These are phyloP conservation scores for Penicillium sp. DNA, from an alignment of 2,329 filamentous ascomycete species.

Conservation along the genomic window DNA sequence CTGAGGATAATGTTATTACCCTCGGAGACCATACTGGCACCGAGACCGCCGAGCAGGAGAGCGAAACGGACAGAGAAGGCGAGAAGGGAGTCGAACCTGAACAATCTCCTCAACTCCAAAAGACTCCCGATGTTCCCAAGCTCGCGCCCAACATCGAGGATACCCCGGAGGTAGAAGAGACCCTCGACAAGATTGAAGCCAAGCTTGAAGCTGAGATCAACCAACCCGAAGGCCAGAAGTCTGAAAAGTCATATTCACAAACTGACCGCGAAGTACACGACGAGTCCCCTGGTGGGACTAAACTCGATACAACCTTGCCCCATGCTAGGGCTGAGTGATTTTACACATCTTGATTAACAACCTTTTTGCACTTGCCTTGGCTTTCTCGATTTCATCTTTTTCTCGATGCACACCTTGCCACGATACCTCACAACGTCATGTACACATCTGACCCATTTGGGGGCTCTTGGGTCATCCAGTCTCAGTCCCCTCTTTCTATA, in stretches of 20 bases:
- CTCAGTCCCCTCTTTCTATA: not conserved
- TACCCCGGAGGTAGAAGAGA: constrained; percentile 5
- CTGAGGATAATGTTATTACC: constrained; percentile 4
- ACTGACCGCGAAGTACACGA: not conserved
- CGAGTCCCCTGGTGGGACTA: not conserved
- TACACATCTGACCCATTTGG: not conserved
- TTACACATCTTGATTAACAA: not conserved
- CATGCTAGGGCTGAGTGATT: constrained; percentile 2
- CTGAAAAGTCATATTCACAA: not conserved
- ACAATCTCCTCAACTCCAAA: not conserved
- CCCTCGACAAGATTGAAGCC: constrained; percentile 5
- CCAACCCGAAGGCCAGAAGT: not conserved
- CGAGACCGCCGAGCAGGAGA: not conserved
- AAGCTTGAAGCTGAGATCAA: constrained; percentile 1
- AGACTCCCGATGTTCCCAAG: not conserved
- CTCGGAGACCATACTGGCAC: not conserved
- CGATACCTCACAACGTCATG: not conserved
- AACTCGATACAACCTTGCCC: constrained; percentile 4
- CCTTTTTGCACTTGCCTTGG: not conserved
- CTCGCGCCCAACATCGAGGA: not conserved
- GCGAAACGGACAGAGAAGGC: not conserved
- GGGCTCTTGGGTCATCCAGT: too few species aligned
- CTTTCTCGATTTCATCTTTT: not conserved
- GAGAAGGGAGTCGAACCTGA: not conserved
- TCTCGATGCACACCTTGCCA: not conserved